Evolutionary conservation across 192 early-diverging fungal genomes (phyloP), one percentile per base, ranked within the genome.

Genomic region (Backusella tuberculispora): DNA sequence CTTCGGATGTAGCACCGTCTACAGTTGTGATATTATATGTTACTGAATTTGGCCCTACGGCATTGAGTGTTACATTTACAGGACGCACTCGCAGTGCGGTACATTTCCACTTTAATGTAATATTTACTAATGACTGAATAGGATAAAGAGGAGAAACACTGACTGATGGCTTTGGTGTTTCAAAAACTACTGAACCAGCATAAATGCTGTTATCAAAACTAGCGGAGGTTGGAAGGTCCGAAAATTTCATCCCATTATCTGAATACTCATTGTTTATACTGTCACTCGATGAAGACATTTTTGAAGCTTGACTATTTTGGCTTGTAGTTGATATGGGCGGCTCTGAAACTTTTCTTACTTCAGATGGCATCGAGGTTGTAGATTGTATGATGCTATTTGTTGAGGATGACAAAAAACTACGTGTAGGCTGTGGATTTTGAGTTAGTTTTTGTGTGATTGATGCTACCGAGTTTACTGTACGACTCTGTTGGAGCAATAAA

Each of bases 31-130:
- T 75, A 34, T 72, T 64, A 37, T 71, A 66, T 15, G 80, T 81
- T 1, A 66, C 65, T 24, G 66, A 44, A n/a, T 72, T 69, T 9
- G 75, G 72, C 44, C 67, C 75, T 37, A 75, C 73, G 12, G 80
- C 80, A 9, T 48, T 71, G 0, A 81, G 34, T 2, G 76, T 81
- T 2, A 81, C 8, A 41, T 78, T 77, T 26, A 50, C 47, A 29
- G 80, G 80, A 26, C 66, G 75, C 17, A 81, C 80, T 0, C 63
- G 37, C 3, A 81, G 73, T 26, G 71, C 60, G 24, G 80, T 74
- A 45, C 75, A 81, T 37, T 40, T 40, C 80, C 80, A 81, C 7
- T 70, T 46, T 48, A 81, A 71, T 24, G 80, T 81, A 69, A 81
- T 70, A 48, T 79, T 79, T 69, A 63, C 73, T 40, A 66, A 69